A percentile compares a stretch with the other conserved stretches of the same genome.
phyloP scores from a whole-genome alignment of 768 basidiomycete genomes.

The Ramaria sp. region DNA sequence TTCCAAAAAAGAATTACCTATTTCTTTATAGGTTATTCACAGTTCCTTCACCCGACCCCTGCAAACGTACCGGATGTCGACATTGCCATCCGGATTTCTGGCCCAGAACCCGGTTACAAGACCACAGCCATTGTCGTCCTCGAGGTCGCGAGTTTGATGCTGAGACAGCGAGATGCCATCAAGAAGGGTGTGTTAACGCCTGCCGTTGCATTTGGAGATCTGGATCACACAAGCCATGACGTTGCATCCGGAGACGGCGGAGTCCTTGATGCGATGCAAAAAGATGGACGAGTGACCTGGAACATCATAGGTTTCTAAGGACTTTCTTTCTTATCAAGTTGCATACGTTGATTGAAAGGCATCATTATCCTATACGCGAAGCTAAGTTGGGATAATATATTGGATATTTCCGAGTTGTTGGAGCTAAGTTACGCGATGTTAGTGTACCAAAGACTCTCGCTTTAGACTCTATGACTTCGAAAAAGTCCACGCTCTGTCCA shows the following conservation, averaged over 20 bases:
- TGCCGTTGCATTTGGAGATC: constrained; percentile 9
- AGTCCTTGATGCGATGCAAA: not conserved
- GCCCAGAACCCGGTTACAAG: constrained; percentile 9
- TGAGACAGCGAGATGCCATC: not conserved
- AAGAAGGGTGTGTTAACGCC: constrained; percentile 6
- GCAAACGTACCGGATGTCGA: constrained; percentile 1
- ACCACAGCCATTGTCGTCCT: constrained; percentile 8
- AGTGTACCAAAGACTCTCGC: no score
- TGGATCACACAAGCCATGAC: not conserved
- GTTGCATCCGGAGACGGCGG: not conserved
- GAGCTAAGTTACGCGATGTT: no score
- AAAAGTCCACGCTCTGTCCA: no score
- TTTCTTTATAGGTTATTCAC: not conserved
- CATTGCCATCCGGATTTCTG: not conserved
- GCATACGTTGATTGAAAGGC: not conserved
- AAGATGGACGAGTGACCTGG: not conserved
- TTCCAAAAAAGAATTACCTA: not conserved
- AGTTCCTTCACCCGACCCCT: not conserved
- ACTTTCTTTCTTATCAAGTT: not conserved
- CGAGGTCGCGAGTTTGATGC: not conserved
- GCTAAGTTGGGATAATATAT: not conserved
- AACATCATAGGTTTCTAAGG: not conserved
- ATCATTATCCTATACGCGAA: not conserved
- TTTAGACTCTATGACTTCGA: no score
- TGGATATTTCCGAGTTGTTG: no score